Evolutionary conservation across 345 rosid genomes (phyloP).

Genomic region (sweet orange (Citrus sinensis)): DVS_A1.0 CM039164.1:28353001-28353500

Average conservation of each 20-base stretch:
- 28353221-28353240: constrained; percentile 56
- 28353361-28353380: constrained; percentile 61
- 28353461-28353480: constrained; percentile 8
- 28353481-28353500: constrained; percentile 2
- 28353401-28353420: constrained; percentile 2
- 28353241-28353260: constrained; percentile 53
- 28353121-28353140: constrained; percentile 79
- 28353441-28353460: constrained; percentile 3
- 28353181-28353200: constrained; percentile 47
- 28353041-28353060: constrained; percentile 55
- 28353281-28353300: constrained; percentile 93
- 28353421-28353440: not conserved
- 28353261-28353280: constrained; percentile 66
- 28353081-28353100: constrained; percentile 98
- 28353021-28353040: not conserved
- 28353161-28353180: constrained; percentile 49
- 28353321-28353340: constrained; percentile 53
- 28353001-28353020: not conserved
- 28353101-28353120: constrained; percentile 91
- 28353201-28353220: constrained; percentile 72
- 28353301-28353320: constrained; percentile 69
- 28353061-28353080: constrained; percentile 97
- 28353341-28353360: constrained; percentile 51
- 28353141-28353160: constrained; percentile 84
- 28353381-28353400: constrained; percentile 23